Evolutionary conservation across 305 asterid genomes (phyloP), one percentile per base, ranked within the genome.

Genomic region (Fraxinus floribunda): DNA sequence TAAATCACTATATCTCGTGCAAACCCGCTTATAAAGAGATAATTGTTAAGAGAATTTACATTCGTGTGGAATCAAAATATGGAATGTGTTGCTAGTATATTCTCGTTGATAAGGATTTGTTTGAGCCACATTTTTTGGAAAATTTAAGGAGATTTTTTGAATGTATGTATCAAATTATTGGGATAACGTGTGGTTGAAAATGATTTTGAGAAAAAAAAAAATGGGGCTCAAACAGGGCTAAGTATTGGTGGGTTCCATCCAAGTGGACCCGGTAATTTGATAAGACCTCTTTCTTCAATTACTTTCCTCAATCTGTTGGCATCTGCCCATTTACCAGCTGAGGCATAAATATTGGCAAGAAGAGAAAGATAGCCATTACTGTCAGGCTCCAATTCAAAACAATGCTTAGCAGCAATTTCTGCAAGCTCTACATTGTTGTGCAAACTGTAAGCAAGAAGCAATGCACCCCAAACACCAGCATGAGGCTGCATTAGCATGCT

Each of bases 401-500:
- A 94, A 16, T 90, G 86, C 38, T 75, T 74, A 0, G 94, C 91
- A 2, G 97, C 98, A 64, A 90, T 20, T 85, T 93, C 97, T 6
- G 95, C 99, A 35, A 95, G 89, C 70, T 95, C 96, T 30, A 94
- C 87, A 79, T 93, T 90, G 85, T 85, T 86, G 75, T 95, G 97
- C 88, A 93, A 83, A 87, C 95, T 95, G 84, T 97, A 95, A 77
- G 89, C 97, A 24, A 89, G 94, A 83, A 94, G 97, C 89, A 94
- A 88, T 5, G 97, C 99, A 26, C 99, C 98, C 99, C 98, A 94
- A 11, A 93, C 97, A 11, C 96, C 97, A 60, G 93, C 93, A 86
- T 94, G 95, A 76, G 98, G 92, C 90, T 73, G 75, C 85, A 81
- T 85, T 5, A 90, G 90, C 97, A 95, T 95, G 85, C 83, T 82